Conservation (phyloP, 257 asterid genomes). For the Nicotiana paniculata region DNA sequence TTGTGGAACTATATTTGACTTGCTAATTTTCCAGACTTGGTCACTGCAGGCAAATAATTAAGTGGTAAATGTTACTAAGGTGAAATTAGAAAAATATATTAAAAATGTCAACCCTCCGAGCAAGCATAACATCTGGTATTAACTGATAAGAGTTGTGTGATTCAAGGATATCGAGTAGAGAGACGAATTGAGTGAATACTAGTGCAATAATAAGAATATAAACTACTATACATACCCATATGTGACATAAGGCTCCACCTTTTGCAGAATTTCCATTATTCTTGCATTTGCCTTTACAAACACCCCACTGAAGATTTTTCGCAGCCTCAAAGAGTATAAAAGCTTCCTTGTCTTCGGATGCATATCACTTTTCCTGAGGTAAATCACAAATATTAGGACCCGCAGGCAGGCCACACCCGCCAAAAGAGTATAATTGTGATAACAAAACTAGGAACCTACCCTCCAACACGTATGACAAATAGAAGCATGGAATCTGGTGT, state of each 20-base stretch:
- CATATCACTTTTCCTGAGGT: constrained; percentile 75
- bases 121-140: not conserved
- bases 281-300: constrained; percentile 64
- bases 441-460: constrained; percentile 36
- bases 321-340: constrained; percentile 58
- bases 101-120: not conserved
- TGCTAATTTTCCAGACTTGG: not conserved
- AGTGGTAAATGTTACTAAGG: not conserved
- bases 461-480: constrained; percentile 67
- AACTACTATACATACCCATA: constrained; percentile 56
- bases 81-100: not conserved
- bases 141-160: not conserved
- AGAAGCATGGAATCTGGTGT: constrained; percentile 47
- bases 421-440: not conserved
- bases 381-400: not conserved
- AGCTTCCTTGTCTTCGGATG: constrained; percentile 60
- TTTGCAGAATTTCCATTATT: constrained; percentile 48
- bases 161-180: not conserved
- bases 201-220: not conserved
- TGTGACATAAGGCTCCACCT: constrained; percentile 85
- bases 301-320: constrained; percentile 59
- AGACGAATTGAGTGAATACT: not conserved
- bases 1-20: not conserved
- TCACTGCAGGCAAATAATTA: not conserved
- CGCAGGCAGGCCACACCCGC: not conserved